These are phyloP conservation scores for Lipomyces mesembrius DNA, from an alignment of 805 yeast species.

Conservation along the genomic window DNA sequence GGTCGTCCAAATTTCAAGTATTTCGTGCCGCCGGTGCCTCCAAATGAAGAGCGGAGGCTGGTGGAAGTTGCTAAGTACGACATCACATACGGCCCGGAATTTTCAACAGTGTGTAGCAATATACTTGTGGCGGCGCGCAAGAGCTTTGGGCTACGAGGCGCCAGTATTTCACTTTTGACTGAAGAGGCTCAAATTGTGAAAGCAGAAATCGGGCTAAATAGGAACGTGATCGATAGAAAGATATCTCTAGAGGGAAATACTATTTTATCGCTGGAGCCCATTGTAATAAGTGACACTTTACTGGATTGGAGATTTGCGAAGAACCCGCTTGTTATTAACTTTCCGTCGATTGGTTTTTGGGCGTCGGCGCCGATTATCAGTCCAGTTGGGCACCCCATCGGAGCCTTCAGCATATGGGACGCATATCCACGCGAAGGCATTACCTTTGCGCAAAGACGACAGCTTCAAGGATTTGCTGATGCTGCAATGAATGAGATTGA, in stretches of 20 bases:
- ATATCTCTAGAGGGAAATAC: constrained; percentile 73
- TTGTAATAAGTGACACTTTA: constrained; percentile 62
- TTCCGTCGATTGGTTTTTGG: constrained; percentile 65
- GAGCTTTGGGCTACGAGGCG: constrained; percentile 22
- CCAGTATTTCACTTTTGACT: constrained; percentile 58
- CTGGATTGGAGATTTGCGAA: constrained; percentile 70
- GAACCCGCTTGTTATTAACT: constrained; percentile 67
- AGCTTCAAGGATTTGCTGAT: constrained; percentile 22
- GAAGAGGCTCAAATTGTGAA: constrained; percentile 55
- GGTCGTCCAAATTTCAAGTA: constrained; percentile 10
- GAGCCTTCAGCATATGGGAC: constrained; percentile 29
- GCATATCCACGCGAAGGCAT: constrained; percentile 19
- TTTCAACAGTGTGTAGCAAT: background rate
- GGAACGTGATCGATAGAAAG: constrained; percentile 57
- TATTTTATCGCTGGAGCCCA: constrained; percentile 59
- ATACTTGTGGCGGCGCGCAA: constrained; percentile 16
- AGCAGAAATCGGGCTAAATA: constrained; percentile 54
- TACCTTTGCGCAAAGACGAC: background rate
- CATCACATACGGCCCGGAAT: constrained; percentile 6
- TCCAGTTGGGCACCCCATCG: constrained; percentile 18
- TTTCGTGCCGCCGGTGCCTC: constrained; percentile 27
- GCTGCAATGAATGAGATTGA: constrained; percentile 10
- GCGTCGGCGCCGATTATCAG: constrained; percentile 61
- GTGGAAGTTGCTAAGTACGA: constrained; percentile 24
- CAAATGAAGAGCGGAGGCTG: constrained; percentile 17